Percentiles rank a stretch among this genome's conserved stretches.
These are phyloP conservation scores for Aphanocladium album DNA, from an alignment of 2,329 filamentous ascomycete species.

Conservation along the genomic window DNA sequence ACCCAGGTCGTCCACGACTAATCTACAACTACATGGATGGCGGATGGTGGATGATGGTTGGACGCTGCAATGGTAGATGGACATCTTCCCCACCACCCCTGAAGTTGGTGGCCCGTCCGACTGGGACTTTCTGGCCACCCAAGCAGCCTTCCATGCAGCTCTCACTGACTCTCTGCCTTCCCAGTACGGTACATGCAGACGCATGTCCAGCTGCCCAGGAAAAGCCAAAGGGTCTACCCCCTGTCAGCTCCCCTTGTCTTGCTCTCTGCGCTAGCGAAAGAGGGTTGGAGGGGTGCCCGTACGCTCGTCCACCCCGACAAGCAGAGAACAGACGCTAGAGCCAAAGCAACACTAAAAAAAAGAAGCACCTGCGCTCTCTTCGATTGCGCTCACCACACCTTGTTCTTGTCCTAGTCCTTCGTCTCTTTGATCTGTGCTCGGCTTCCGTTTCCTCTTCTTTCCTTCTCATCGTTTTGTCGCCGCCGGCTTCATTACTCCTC, in stretches of 20 bases:
- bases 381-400: neutral
- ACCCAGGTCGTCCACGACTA: neutral
- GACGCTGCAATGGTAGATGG: neutral
- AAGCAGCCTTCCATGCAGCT: conserved; percentile 3
- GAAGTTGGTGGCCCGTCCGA: conserved; percentile 7
- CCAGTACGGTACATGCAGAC: neutral
- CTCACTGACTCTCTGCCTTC: neutral
- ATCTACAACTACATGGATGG: neutral
- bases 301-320: conserved; percentile 6
- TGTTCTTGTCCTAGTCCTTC: neutral
- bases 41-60: neutral
- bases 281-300: neutral
- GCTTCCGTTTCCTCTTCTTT: neutral
- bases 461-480: neutral
- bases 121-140: neutral
- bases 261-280: conserved; percentile 2
- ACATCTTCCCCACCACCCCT: conserved; percentile 9
- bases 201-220: neutral
- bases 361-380: conserved; percentile 4
- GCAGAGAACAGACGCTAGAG: conserved; percentile 8
- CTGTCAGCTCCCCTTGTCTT: conserved; percentile 3
- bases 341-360: conserved; percentile 9
- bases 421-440: neutral
- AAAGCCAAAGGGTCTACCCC: conserved; percentile 1
- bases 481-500: neutral